Evolutionary conservation across 129 eudicot genomes (phyloP).

Genomic region (Lactuca sativa): DNA sequence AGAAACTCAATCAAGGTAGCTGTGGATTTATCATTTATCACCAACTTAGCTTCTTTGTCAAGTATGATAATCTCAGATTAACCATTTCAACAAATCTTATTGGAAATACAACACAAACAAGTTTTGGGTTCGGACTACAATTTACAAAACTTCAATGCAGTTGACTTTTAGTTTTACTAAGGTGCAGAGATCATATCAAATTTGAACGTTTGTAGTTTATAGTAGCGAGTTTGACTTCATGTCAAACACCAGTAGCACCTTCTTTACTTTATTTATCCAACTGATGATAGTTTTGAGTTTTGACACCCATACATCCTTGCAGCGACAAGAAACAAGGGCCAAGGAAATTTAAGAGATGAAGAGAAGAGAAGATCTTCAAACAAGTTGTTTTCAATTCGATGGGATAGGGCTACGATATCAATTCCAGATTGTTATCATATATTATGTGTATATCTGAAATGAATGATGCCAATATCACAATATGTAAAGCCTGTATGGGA

Average conservation of each 20-base stretch:
- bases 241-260: constrained; percentile 11
- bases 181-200: not conserved
- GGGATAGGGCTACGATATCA: not conserved
- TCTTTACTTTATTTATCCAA: too few species aligned
- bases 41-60: not conserved
- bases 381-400: not conserved
- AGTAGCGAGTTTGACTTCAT: constrained; percentile 4
- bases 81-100: not conserved
- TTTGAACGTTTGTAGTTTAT: not conserved
- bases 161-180: not conserved
- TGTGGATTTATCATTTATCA: not conserved
- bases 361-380: constrained; percentile 7
- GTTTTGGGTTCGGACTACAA: not conserved
- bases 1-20: constrained; percentile 58
- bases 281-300: not conserved
- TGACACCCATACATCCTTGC: constrained; percentile 16
- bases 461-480: not conserved
- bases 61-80: not conserved
- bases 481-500: not conserved
- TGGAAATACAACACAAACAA: too few species aligned
- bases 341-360: constrained; percentile 39
- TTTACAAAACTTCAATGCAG: not conserved
- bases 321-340: constrained; percentile 50
- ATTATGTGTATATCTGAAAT: constrained; percentile 9
- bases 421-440: not conserved